phyloP scores from a whole-genome alignment of 208 protist species.

The Phytomonas sp. region DNA sequence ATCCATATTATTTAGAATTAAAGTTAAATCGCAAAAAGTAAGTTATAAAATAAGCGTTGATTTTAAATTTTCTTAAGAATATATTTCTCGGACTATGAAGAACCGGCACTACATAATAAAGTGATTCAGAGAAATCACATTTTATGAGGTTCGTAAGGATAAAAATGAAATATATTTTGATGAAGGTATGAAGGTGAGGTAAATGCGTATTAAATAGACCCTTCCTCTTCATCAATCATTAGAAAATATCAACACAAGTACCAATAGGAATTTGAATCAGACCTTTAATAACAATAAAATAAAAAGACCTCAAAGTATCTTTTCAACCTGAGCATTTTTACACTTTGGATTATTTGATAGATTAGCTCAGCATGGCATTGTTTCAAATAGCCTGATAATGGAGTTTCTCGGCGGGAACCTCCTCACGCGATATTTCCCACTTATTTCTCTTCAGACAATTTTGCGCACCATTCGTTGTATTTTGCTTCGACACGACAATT shows the following conservation, averaged over 20 bases:
- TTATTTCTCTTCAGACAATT: not conserved
- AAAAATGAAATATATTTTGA: not conserved
- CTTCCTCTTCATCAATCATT: not conserved
- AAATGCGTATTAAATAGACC: not conserved
- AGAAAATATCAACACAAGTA: not conserved
- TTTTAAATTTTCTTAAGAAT: no score
- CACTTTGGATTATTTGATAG: not conserved
- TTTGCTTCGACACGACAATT: not conserved
- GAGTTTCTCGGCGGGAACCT: not conserved
- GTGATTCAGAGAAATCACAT: not conserved
- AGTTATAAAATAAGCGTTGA: no score
- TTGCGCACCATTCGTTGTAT: not conserved
- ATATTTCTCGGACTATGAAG: no score
- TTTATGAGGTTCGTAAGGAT: not conserved
- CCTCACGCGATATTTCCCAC: not conserved
- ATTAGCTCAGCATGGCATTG: not conserved
- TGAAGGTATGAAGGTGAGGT: not conserved
- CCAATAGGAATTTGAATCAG: not conserved
- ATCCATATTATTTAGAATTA: no score
- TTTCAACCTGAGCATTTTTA: not conserved
- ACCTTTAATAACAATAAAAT: not conserved
- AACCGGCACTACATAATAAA: not conserved
- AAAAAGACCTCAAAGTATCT: not conserved
- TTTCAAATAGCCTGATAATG: not conserved
- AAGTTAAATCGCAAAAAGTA: no score